These are phyloP conservation scores for Arthrobotrys entomopaga DNA, from an alignment of 2,329 filamentous ascomycete genomes.

Conservation along the genomic window DNA sequence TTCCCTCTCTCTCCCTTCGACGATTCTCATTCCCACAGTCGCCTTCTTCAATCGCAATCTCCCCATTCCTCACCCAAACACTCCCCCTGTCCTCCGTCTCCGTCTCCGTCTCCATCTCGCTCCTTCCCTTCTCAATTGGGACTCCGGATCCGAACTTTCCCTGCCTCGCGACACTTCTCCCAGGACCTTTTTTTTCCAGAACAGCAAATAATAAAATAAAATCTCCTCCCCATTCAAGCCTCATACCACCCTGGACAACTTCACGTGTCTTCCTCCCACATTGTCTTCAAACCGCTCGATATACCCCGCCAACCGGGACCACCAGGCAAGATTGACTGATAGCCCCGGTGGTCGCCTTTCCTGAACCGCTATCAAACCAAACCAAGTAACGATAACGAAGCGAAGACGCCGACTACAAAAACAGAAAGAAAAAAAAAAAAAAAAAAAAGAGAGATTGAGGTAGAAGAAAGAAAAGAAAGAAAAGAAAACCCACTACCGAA, in stretches of 20 bases:
- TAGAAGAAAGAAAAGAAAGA: background rate
- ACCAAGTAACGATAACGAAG: conserved; percentile 10
- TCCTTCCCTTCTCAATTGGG: conserved; percentile 20
- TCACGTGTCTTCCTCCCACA: conserved; percentile 39
- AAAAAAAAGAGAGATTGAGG: background rate
- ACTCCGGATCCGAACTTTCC: conserved; percentile 38
- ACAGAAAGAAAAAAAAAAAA: background rate
- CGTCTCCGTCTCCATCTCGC: background rate
- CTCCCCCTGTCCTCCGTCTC: background rate
- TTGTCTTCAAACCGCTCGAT: conserved; percentile 21
- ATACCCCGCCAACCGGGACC: conserved; percentile 22
- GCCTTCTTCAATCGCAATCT: conserved; percentile 4
- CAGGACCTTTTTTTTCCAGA: conserved; percentile 24
- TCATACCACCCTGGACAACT: conserved; percentile 33
- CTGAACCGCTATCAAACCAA: conserved; percentile 1
- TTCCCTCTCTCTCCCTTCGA: conserved; percentile 2
- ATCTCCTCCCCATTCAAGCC: conserved; percentile 33
- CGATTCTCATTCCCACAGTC: background rate
- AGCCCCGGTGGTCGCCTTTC: conserved; percentile 41
- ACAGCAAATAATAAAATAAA: conserved; percentile 9
- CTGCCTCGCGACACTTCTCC: conserved; percentile 48
- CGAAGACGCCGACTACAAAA: background rate
- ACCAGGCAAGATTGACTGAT: conserved; percentile 22
- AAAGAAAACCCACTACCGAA: conserved; percentile 6
- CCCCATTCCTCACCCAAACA: background rate